Conservation (phyloP, 2,329 filamentous ascomycete genomes). For the Falciphora oryzae region DNA sequence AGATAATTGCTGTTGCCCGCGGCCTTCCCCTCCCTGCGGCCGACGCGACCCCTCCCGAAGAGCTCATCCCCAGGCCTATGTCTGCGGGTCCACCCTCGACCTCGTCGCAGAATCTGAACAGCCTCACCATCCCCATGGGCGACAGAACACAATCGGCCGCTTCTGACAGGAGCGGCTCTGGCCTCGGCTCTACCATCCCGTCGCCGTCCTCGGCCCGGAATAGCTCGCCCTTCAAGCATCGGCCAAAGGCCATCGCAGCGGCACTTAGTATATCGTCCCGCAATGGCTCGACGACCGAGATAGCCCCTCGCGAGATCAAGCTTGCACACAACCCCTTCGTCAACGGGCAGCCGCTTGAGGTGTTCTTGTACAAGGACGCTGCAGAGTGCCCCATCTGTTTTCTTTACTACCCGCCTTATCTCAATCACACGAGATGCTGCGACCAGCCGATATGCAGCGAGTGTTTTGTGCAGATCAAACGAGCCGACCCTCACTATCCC, state of each 20-base stretch:
- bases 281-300: conserved; percentile 65
- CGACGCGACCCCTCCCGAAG: conserved; percentile 74
- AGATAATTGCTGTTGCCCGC: conserved; percentile 85
- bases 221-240: conserved; percentile 65
- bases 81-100: conserved; percentile 41
- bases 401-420: conserved; percentile 86
- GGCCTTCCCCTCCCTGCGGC: conserved; percentile 78
- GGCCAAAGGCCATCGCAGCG: conserved; percentile 84
- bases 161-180: conserved; percentile 63
- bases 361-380: conserved; percentile 87
- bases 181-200: conserved; percentile 54
- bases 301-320: conserved; percentile 70
- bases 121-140: conserved; percentile 72
- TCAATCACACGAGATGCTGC: conserved; percentile 92
- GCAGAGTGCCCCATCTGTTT: conserved; percentile 95
- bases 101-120: conserved; percentile 59
- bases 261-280: conserved; percentile 69
- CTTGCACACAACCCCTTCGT: conserved; percentile 80
- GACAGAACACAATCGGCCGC: conserved; percentile 71
- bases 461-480: conserved; percentile 98
- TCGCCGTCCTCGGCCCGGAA: conserved; percentile 50
- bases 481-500: conserved; percentile 82
- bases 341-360: conserved; percentile 90
- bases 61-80: conserved; percentile 42
- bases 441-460: conserved; percentile 96